Base-by-base conservation (phyloP, 352 stramenopile species). In the Pythium dissimile region DNA sequence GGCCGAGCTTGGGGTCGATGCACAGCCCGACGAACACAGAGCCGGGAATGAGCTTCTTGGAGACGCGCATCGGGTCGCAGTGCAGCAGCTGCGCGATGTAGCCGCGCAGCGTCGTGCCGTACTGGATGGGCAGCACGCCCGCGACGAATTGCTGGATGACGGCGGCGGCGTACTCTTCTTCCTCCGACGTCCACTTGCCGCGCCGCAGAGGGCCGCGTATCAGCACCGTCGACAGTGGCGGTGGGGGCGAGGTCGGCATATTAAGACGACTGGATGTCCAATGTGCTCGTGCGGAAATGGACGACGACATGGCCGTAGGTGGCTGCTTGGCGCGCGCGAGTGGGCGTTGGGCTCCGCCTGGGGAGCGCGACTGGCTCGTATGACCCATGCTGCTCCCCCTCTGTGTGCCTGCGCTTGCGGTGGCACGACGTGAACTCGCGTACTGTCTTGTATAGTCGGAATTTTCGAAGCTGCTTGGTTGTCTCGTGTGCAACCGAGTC, bases 51-150 rank as follows among this genome's bases (percentile, higher is more conserved):
- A 90, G 62, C 60, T 90, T 90, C 74, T 90, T 90, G 35, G 80
- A 90, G 58, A 90, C 84, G 15, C 80, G 72, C 80, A 90, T 90
- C 21, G 80, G 80, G 46, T 86, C 74, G 61, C 80, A 91, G 57
- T 91, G 74, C 1, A 91, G 64, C 42, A 85, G 69, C 53, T 86
- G 71, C 2, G 80, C 80, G 32, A 91, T 64, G 62, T 85, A 91
- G 21, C 77, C 75, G n/a, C 80, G 74, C 27, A 91, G 63, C 15
- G 75, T 87, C 44, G 81, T 88, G 57, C 81, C 81, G 63, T 86
- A 87, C 60, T 86, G 77, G 28, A 92, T 75, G 24, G 75, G 67
- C 24, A 92, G 66, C 27, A 88, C 59, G 9, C 80, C 80, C 20
- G 72, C 63, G 42, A 80, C 75, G 50, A 90, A 90, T 69, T 87